Base-by-base conservation (phyloP, 495 filamentous ascomycete genomes). In the Recurvomyces mirabilis region DNA sequence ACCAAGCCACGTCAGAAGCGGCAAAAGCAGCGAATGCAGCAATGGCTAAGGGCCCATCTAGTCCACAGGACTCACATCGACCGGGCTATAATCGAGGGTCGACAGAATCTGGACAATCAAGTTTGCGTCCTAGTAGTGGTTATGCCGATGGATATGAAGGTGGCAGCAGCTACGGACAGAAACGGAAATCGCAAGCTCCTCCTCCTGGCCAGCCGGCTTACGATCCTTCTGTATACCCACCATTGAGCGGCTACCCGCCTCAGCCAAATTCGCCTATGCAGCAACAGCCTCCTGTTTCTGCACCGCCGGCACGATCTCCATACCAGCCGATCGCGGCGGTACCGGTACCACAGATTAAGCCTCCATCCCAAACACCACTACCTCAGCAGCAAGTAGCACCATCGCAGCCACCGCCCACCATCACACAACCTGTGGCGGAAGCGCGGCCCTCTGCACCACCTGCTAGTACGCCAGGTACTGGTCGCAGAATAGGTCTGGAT, bases 401-500 rank as follows among this genome's bases (percentile, higher is more conserved):
- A 12, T 2, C 26, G 18, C 46, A 32, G 22, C 26, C 43, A 29
- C 73, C 78, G 1, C 41, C 71, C 71, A 14, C 72, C 73, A 14
- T 72, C 70, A n/a, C 74, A 74, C 38, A 64, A 23, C 33, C 54
- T 36, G 38, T 50, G 33, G 34, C 33, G 34, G 40, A 59, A 53
- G 42, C 28, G 25, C 28, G 40, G n/a, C 21, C 41, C 13, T 14
- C 43, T 44, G 55, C 60, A 24, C 62, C 62, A 20, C 48, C 62
- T 3, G 62, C 61, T 18, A 64, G 60, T 42, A 55, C 59, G 12
- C 48, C 73, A 13, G 81, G 81, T 25, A 75, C 74, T 13, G 84
- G 82, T 34, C 65, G 76, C 47, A 70, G 91, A 43, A 95, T 99
- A 57, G 91, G 91, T 23, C 70, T 99, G 35, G 91, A 96, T 61